A percentile compares a stretch with the other conserved stretches of the same genome.
These are phyloP conservation scores for Leersia perrieri DNA, from an alignment of 176 grass and related monocot genomes.

Conservation along the genomic window DNA sequence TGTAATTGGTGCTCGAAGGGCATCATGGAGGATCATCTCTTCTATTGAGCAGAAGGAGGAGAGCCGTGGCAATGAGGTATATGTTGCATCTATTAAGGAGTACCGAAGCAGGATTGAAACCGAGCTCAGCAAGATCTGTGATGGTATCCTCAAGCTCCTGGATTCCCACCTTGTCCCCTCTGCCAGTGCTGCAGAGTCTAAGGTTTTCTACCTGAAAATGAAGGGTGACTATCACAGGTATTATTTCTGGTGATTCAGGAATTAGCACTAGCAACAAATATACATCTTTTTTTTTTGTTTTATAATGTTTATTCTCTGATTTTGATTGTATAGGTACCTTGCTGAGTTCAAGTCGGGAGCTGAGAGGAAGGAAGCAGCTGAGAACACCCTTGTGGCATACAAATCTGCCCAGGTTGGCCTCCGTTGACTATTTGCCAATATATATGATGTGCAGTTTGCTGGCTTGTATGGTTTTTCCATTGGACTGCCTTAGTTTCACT, in stretches of 20 bases:
- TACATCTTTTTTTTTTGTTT: background rate
- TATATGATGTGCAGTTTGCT: background rate
- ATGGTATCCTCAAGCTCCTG: constrained; percentile 63
- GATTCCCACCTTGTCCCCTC: constrained; percentile 51
- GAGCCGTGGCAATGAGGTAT: constrained; percentile 54
- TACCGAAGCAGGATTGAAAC: constrained; percentile 54
- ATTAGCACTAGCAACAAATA: background rate
- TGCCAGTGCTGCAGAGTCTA: constrained; percentile 45
- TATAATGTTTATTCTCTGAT: background rate
- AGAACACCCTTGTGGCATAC: constrained; percentile 50
- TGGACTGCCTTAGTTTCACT: no score
- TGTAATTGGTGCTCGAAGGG: constrained; percentile 54
- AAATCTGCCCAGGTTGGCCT: constrained; percentile 49
- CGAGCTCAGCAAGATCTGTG: constrained; percentile 61
- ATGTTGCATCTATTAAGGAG: constrained; percentile 47
- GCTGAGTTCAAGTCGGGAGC: constrained; percentile 55
- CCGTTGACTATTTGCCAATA: background rate
- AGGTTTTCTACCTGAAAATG: constrained; percentile 67
- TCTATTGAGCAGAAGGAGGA: constrained; percentile 73
- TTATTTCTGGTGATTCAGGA: background rate
- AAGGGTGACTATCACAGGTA: constrained; percentile 67
- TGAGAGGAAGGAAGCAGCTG: constrained; percentile 61
- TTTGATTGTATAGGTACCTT: constrained; percentile 46
- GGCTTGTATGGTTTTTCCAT: no score
- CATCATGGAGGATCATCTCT: constrained; percentile 60